Evolutionary conservation across 1,284 basidiomycete species (phyloP).

Genomic region (Cryptococcus amylolentus): DNA sequence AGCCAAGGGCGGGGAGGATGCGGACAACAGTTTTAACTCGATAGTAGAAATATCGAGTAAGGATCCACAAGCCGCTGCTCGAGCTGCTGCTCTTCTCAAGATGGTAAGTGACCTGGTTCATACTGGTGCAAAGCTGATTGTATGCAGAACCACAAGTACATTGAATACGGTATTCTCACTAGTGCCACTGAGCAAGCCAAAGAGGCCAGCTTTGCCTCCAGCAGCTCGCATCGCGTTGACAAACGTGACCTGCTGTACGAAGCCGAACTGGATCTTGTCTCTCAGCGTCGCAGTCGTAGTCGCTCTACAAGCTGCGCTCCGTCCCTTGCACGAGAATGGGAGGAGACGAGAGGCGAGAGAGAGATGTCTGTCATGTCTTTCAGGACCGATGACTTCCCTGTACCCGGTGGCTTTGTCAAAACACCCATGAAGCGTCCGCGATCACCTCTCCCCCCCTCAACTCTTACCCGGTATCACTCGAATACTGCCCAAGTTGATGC

Average conservation of each 20-base stretch:
- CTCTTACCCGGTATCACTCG: not conserved
- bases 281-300: constrained; percentile 11
- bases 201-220: not conserved
- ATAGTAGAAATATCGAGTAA: constrained; percentile 73
- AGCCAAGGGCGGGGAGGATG: constrained; percentile 13
- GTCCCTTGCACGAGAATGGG: not conserved
- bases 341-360: constrained; percentile 1
- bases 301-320: constrained; percentile 8
- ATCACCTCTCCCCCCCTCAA: not conserved
- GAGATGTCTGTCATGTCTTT: constrained; percentile 15
- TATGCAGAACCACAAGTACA: constrained; percentile 77
- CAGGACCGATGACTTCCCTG: constrained; percentile 16
- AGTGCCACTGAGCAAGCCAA: constrained; percentile 2
- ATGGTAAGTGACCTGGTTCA: constrained; percentile 54
- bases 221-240: constrained; percentile 18
- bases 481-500: not conserved
- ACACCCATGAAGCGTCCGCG: constrained; percentile 6
- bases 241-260: constrained; percentile 56
- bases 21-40: constrained; percentile 32
- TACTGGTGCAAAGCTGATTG: not conserved
- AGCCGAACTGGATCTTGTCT: constrained; percentile 57
- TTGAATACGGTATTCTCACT: constrained; percentile 57
- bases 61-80: constrained; percentile 75
- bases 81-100: constrained; percentile 84
- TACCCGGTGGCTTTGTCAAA: constrained; percentile 17